Evolutionary conservation across 176 grass and related monocot genomes (phyloP), one percentile per base, ranked within the genome.

Genomic region (Hsuehochloa calcarea): DNA sequence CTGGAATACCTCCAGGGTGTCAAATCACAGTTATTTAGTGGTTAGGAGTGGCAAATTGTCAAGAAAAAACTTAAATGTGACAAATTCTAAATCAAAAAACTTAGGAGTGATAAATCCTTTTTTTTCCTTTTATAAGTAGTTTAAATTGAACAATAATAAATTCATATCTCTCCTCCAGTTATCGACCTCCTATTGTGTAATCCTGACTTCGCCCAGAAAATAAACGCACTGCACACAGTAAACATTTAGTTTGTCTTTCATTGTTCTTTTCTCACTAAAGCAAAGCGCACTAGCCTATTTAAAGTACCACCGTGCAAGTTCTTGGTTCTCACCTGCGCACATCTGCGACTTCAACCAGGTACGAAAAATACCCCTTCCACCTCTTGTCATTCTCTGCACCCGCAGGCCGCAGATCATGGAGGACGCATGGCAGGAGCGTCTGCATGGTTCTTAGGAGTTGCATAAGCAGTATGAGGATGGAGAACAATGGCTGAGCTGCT

Each of bases 401-500:
- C 25, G 27, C 70, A 70, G 86, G 61, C 26, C 25, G 27, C 70
- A 70, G 86, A 69, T 87, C 79, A 87, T 87, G 86, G 72, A 70
- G 50, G 63, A 14, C 0, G 62, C 62, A 62, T 87, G 86, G 79
- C 79, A 77, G 79, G 86, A 82, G 51, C 29, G 45, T 82, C 71
- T 87, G 40, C 86, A 82, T 82, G 71, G 61, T 27, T 87, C 86
- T 27, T 87, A 35, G 58, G 79, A 62, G 62, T 52, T 38, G 50
- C 61, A 7, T 47, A 59, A 60, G 47, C 34, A 72, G 46, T 26
- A 16, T 17, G 77, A 47, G 85, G 85, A 82, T 59, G 85, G 70
- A 74, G 78, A 29, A 44, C 25, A 75, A 56, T 55, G 60, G 70
- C 61, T 75, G 20, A 58, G 85, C 49, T 75, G 15, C 43, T 75